A percentile compares a stretch with the other conserved stretches of the same genome.
Conservation (phyloP, 169 alveolate species). For the Plasmodium inui region DNA sequence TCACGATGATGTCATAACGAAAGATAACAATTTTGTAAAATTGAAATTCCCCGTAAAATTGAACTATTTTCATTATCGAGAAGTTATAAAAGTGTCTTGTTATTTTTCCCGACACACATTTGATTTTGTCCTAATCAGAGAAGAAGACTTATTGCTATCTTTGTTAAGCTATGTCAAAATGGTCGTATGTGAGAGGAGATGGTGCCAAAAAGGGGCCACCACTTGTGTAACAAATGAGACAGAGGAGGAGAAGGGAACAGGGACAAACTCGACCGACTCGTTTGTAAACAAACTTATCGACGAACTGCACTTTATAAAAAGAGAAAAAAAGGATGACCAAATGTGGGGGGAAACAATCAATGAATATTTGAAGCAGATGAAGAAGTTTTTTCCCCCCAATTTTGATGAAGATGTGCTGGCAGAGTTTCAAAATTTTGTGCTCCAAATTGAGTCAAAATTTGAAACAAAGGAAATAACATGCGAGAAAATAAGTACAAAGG, state of each 20-base stretch:
- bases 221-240: neutral
- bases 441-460: neutral
- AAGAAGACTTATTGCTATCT: constrained; percentile 47
- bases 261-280: neutral
- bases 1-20: constrained; percentile 46
- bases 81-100: constrained; percentile 36
- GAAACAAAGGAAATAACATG: neutral
- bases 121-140: constrained; percentile 53
- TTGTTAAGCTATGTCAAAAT: constrained; percentile 30
- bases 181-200: neutral
- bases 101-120: constrained; percentile 33
- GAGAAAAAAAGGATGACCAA: neutral
- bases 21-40: constrained; percentile 39
- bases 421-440: constrained; percentile 22
- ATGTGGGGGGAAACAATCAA: neutral
- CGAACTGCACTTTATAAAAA: constrained; percentile 34
- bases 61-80: constrained; percentile 27
- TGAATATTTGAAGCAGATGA: constrained; percentile 17
- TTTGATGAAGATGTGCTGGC: constrained; percentile 23
- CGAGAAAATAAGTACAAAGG: neutral
- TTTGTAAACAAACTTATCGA: constrained; percentile 41
- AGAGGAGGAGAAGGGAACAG: neutral
- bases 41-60: constrained; percentile 21
- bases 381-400: neutral
- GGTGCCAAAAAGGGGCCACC: neutral